These are phyloP conservation scores for Clathrospora elynae DNA, from an alignment of 2,329 filamentous ascomycete species.

Conservation along the genomic window DNA sequence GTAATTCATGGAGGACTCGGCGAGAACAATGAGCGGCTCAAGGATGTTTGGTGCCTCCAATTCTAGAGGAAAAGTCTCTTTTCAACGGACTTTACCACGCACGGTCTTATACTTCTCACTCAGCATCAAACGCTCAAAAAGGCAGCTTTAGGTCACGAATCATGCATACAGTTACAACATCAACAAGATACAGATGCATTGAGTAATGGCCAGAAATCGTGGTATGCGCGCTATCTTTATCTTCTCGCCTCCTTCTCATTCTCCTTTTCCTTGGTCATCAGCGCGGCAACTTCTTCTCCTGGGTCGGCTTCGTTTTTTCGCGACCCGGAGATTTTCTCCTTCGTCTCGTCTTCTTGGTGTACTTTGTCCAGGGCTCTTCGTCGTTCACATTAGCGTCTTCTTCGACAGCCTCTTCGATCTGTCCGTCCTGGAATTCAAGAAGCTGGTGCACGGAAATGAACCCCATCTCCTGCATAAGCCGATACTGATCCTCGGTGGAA, in stretches of 20 bases:
- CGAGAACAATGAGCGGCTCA: slow-evolving; percentile 58
- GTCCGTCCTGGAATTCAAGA: not conserved
- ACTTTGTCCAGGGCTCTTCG: not conserved
- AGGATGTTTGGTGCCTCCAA: slow-evolving; percentile 56
- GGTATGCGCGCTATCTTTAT: not conserved
- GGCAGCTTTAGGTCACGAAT: too few relatives aligned
- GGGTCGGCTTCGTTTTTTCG: not conserved
- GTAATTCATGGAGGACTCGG: slow-evolving; percentile 59
- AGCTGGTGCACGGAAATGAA: not conserved
- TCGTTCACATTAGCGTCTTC: not conserved
- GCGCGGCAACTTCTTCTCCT: not conserved
- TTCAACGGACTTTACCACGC: too few relatives aligned
- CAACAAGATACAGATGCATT: too few relatives aligned
- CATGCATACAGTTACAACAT: too few relatives aligned
- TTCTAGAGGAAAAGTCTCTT: slow-evolving; percentile 25
- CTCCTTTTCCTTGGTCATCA: not conserved
- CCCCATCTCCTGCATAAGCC: not conserved
- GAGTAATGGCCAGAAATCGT: too few relatives aligned
- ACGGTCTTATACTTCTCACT: too few relatives aligned
- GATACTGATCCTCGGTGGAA: not conserved
- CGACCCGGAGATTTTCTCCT: not conserved
- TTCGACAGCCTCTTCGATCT: not conserved
- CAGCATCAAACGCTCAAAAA: too few relatives aligned
- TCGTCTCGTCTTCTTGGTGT: not conserved
- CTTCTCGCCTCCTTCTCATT: not conserved